Conservation (phyloP, 2,329 filamentous ascomycete species). For the Claviceps paspali region DNA sequence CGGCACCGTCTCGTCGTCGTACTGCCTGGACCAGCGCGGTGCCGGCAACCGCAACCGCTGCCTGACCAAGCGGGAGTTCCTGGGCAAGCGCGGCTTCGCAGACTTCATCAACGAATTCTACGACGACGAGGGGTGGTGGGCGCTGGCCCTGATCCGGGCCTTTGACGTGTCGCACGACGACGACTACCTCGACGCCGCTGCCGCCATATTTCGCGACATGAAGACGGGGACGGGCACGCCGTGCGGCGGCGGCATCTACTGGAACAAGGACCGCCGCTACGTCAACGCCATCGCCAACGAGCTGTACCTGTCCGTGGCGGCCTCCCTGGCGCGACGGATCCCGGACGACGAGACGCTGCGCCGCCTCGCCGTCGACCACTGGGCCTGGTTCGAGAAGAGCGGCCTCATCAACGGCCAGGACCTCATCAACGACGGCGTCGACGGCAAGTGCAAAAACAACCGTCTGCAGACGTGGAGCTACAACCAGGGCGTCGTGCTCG, state of each 20-base stretch:
- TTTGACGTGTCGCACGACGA: slow-evolving; percentile 37
- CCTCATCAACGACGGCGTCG: slow-evolving; percentile 39
- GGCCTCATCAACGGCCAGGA: slow-evolving; percentile 38
- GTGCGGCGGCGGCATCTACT: slow-evolving; percentile 40
- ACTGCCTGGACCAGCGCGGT: slow-evolving; percentile 16
- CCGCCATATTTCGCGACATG: slow-evolving; percentile 41
- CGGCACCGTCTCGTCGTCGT: slow-evolving; percentile 23
- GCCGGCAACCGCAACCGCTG: slow-evolving; percentile 10
- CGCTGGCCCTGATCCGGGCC: slow-evolving; percentile 39
- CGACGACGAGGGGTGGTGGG: slow-evolving; percentile 52
- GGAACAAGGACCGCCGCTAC: slow-evolving; percentile 35
- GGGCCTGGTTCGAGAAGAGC: slow-evolving; percentile 35
- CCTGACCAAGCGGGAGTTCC: slow-evolving; percentile 19
- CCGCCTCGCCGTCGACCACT: slow-evolving; percentile 32
- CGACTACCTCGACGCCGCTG: slow-evolving; percentile 38
- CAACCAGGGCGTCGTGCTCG: slow-evolving; percentile 44
- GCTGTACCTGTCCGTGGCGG: slow-evolving; percentile 37
- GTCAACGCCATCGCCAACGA: slow-evolving; percentile 45
- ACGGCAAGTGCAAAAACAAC: slow-evolving; percentile 34
- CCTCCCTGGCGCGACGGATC: slow-evolving; percentile 35
- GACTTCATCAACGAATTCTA: slow-evolving; percentile 38
- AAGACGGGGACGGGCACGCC: slow-evolving; percentile 28
- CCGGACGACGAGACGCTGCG: slow-evolving; percentile 26
- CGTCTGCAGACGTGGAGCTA: slow-evolving; percentile 35
- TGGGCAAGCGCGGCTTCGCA: slow-evolving; percentile 17